Percentiles rank a stretch among this genome's conserved stretches.
phyloP scores from a whole-genome alignment of 768 basidiomycete species.

The Podaxis sp. region DNA sequence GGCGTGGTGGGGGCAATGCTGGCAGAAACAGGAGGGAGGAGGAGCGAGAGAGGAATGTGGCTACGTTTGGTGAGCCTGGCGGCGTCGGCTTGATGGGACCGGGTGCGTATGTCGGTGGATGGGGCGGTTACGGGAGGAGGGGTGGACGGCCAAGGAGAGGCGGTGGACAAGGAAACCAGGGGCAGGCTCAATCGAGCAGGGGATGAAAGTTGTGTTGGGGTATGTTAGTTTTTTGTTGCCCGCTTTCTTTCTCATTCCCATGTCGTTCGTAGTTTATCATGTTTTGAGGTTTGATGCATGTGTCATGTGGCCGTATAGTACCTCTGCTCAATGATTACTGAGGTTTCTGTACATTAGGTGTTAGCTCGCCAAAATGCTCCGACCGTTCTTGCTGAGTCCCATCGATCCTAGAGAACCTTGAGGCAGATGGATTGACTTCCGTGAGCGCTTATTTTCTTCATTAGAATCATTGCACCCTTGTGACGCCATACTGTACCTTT shows the following conservation, averaged over 20 bases:
- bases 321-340: background rate
- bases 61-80: slow-evolving; percentile 86
- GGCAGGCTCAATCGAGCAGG: slow-evolving; percentile 19
- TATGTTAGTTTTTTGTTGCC: background rate
- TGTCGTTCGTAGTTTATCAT: background rate
- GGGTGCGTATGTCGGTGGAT: slow-evolving; percentile 76
- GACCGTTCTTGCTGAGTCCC: too few relatives aligned
- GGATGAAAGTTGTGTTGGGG: slow-evolving; percentile 9
- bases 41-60: slow-evolving; percentile 80
- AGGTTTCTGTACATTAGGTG: background rate
- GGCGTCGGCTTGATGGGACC: slow-evolving; percentile 77
- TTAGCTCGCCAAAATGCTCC: too few relatives aligned
- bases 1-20: slow-evolving; percentile 39
- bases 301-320: background rate
- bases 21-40: slow-evolving; percentile 78
- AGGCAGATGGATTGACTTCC: too few relatives aligned
- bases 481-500: too few relatives aligned
- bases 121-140: slow-evolving; percentile 67
- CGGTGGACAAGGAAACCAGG: slow-evolving; percentile 24
- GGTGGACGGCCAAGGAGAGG: slow-evolving; percentile 39
- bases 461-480: too few relatives aligned
- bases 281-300: background rate
- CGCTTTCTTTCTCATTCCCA: background rate
- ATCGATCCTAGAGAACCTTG: too few relatives aligned
- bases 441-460: too few relatives aligned